Conservation (phyloP, 2,329 filamentous ascomycete species). For the Venturiaceae sp. region DNA sequence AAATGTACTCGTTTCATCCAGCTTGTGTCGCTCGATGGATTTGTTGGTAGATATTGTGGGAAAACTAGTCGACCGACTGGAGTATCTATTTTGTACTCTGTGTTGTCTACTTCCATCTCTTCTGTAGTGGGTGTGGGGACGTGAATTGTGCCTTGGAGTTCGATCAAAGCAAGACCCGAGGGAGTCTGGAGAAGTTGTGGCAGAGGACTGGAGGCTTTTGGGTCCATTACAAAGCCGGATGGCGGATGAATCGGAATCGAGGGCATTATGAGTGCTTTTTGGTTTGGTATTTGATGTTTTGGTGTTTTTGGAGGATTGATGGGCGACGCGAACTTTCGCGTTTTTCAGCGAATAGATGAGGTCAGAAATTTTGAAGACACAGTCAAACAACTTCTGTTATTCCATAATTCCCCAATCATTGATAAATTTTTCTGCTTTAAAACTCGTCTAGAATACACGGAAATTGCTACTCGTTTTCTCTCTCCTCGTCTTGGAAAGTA, state of each 20-base stretch:
- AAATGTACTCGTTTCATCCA: slow-evolving; percentile 92
- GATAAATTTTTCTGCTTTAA: too few relatives aligned
- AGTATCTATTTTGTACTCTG: slow-evolving; percentile 21
- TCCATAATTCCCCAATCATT: too few relatives aligned
- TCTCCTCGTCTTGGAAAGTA: too few relatives aligned
- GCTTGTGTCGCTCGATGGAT: slow-evolving; percentile 42
- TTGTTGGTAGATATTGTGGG: slow-evolving; percentile 57
- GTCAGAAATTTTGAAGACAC: too few relatives aligned
- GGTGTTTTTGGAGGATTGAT: not conserved
- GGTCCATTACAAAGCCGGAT: not conserved
- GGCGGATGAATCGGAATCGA: slow-evolving; percentile 1
- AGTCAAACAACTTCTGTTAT: too few relatives aligned
- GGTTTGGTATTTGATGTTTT: not conserved
- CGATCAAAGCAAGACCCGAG: slow-evolving; percentile 77
- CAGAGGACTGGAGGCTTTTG: slow-evolving; percentile 44
- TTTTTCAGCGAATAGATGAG: too few relatives aligned
- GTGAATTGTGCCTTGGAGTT: slow-evolving; percentile 88
- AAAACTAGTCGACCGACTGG: slow-evolving; percentile 67
- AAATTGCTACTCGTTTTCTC: too few relatives aligned
- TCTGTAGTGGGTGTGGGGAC: slow-evolving; percentile 39
- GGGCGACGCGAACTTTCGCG: too few relatives aligned
- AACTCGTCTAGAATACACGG: too few relatives aligned
- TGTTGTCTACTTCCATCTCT: slow-evolving; percentile 7
- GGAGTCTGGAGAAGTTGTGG: slow-evolving; percentile 82
- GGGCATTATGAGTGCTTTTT: not conserved